A percentile compares a stretch with the other conserved stretches of the same genome.
phyloP scores from a whole-genome alignment of 2,329 filamentous ascomycete genomes.

The Madurella fahalii region DNA sequence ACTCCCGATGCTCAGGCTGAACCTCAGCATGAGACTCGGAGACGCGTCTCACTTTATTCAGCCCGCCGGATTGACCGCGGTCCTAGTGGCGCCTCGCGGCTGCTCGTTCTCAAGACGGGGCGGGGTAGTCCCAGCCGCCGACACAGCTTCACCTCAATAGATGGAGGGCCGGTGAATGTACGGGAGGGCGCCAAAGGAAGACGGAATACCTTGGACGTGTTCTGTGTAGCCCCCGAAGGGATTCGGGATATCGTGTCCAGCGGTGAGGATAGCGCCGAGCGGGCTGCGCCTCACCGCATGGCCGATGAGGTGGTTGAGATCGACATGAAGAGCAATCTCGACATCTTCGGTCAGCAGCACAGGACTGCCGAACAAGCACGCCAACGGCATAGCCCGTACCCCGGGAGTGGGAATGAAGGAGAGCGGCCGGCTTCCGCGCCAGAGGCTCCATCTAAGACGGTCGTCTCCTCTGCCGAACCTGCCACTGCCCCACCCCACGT shows the following conservation, averaged over 20 bases:
- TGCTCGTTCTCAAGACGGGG: slow-evolving; percentile 17
- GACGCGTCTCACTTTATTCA: slow-evolving; percentile 29
- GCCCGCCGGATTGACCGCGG: slow-evolving; percentile 28
- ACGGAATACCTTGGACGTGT: slow-evolving; percentile 25
- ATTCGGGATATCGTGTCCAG: neutral
- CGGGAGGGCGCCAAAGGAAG: slow-evolving; percentile 3
- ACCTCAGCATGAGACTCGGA: slow-evolving; percentile 29
- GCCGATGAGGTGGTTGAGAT: slow-evolving; percentile 24
- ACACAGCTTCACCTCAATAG: slow-evolving; percentile 25
- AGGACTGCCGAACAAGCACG: neutral
- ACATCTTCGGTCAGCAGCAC: slow-evolving; percentile 31
- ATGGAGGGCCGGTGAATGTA: neutral
- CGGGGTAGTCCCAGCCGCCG: slow-evolving; percentile 23
- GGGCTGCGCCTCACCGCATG: neutral
- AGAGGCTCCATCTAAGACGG: neutral
- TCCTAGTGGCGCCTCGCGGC: slow-evolving; percentile 16
- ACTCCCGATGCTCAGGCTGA: slow-evolving; percentile 18
- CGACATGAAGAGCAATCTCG: slow-evolving; percentile 32
- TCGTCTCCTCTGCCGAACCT: neutral
- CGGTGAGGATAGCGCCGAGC: neutral
- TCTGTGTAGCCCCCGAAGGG: slow-evolving; percentile 5
- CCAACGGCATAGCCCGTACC: neutral
- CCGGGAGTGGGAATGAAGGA: neutral
- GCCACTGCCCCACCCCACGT: neutral
- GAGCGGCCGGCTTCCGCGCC: neutral